Evolutionary conservation across 176 grass and related monocot species (phyloP).

Genomic region (Oryza brachyantha): DNA sequence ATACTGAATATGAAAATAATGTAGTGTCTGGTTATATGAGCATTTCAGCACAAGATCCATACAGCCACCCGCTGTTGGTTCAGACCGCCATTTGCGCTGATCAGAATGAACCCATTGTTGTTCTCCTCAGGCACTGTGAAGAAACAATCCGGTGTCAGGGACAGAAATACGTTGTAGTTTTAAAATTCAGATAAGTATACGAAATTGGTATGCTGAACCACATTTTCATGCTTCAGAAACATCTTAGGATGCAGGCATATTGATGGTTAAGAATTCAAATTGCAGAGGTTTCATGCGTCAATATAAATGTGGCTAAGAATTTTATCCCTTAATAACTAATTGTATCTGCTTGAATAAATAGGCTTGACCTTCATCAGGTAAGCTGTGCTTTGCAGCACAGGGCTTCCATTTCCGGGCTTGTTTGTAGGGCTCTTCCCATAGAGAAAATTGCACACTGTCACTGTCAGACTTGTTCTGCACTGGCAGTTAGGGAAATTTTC

Average conservation of each 20-base stretch:
- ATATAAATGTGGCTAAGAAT: background rate
- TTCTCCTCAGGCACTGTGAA: constrained; percentile 46
- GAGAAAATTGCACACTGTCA: constrained; percentile 28
- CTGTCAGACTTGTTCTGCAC: constrained; percentile 52
- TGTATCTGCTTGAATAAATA: background rate
- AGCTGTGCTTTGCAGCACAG: constrained; percentile 63
- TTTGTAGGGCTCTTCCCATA: constrained; percentile 67
- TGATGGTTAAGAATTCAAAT: background rate
- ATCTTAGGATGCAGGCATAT: background rate
- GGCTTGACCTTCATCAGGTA: constrained; percentile 38
- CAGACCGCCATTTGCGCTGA: constrained; percentile 87
- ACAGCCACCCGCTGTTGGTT: constrained; percentile 94
- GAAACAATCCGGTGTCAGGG: constrained; percentile 3
- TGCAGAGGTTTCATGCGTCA: background rate
- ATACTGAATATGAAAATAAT: background rate
- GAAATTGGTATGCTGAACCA: background rate
- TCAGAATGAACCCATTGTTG: constrained; percentile 66
- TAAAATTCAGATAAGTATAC: background rate
- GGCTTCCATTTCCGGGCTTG: constrained; percentile 68
- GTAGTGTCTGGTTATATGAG: background rate
- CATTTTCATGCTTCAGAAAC: background rate
- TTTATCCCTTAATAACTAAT: background rate
- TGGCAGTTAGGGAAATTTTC: constrained; percentile 22
- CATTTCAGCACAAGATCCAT: constrained; percentile 28
- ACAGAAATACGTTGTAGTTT: background rate